Evolutionary conservation across 2,329 filamentous ascomycete species (phyloP).

Genomic region (Trichoderma atrobrunneum): DNA sequence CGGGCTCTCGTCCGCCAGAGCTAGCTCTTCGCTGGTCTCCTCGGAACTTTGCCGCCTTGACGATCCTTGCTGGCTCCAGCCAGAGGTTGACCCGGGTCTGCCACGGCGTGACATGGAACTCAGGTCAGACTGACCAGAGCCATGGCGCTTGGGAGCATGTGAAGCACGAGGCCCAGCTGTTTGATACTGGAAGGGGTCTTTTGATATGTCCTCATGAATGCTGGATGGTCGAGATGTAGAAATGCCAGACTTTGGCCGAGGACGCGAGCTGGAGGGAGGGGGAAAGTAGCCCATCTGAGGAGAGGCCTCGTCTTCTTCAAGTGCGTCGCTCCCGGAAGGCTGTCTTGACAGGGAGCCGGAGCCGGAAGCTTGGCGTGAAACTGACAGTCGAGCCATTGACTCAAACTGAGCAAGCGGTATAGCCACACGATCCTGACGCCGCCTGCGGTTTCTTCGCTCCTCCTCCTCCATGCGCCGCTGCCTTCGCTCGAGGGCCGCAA

Average conservation of each 20-base stretch:
- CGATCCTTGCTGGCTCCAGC: constrained; percentile 33
- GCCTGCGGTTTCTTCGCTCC: constrained; percentile 37
- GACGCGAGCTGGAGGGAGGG: constrained; percentile 42
- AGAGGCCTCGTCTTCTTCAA: constrained; percentile 36
- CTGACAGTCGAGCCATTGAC: constrained; percentile 36
- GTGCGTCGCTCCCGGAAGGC: constrained; percentile 31
- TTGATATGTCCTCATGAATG: constrained; percentile 30
- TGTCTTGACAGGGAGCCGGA: constrained; percentile 7
- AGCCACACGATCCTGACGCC: constrained; percentile 47
- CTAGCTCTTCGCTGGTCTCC: constrained; percentile 36
- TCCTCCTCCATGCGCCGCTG: constrained; percentile 57
- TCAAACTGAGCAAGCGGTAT: constrained; percentile 54
- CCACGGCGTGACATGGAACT: constrained; percentile 28
- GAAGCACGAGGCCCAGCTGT: constrained; percentile 43
- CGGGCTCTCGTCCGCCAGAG: background rate
- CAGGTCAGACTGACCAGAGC: constrained; percentile 35
- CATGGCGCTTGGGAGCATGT: constrained; percentile 37
- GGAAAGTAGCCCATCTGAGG: constrained; percentile 53
- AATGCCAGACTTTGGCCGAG: constrained; percentile 43
- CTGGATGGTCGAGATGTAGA: constrained; percentile 39
- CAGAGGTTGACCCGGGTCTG: constrained; percentile 29
- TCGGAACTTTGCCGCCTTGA: constrained; percentile 32
- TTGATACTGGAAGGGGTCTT: constrained; percentile 55
- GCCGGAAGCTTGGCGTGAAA: background rate
- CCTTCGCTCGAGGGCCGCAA: constrained; percentile 73